Conservation (phyloP, 1,284 basidiomycete genomes). For the Apiotrichum montevideense region DNA sequence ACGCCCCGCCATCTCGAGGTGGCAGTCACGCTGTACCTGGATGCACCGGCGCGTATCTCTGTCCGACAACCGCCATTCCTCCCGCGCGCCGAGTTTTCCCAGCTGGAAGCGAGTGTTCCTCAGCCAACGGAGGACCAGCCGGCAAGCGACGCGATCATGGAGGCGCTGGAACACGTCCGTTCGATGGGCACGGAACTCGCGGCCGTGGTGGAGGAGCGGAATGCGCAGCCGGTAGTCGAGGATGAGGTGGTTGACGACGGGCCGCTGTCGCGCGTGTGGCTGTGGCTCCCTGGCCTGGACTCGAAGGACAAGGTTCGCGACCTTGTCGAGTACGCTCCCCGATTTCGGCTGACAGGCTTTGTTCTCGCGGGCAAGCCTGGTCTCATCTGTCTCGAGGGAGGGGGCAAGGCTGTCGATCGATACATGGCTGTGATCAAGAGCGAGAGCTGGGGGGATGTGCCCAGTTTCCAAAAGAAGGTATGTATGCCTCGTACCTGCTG, state of each 20-base stretch:
- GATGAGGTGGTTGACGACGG: background rate
- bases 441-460: constrained; percentile 49
- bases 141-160: constrained; percentile 28
- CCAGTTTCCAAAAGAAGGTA: constrained; percentile 48
- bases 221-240: too few species aligned
- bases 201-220: background rate
- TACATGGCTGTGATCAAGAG: constrained; percentile 49
- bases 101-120: constrained; percentile 9
- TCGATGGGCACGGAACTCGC: background rate
- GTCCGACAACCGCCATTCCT: constrained; percentile 28
- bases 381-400: constrained; percentile 48
- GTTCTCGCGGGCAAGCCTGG: constrained; percentile 49
- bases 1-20: constrained; percentile 5
- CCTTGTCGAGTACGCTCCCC: constrained; percentile 43
- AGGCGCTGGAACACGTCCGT: constrained; percentile 22
- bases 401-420: constrained; percentile 33
- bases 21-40: background rate
- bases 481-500: constrained; percentile 1
- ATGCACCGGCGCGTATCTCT: constrained; percentile 1
- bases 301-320: constrained; percentile 47
- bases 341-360: constrained; percentile 46
- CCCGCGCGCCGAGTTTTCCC: constrained; percentile 13
- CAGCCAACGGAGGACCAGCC: background rate
- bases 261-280: constrained; percentile 40
- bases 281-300: constrained; percentile 46